Conservation (phyloP, 768 basidiomycete species). For the Kwoniella heveanensis region DNA sequence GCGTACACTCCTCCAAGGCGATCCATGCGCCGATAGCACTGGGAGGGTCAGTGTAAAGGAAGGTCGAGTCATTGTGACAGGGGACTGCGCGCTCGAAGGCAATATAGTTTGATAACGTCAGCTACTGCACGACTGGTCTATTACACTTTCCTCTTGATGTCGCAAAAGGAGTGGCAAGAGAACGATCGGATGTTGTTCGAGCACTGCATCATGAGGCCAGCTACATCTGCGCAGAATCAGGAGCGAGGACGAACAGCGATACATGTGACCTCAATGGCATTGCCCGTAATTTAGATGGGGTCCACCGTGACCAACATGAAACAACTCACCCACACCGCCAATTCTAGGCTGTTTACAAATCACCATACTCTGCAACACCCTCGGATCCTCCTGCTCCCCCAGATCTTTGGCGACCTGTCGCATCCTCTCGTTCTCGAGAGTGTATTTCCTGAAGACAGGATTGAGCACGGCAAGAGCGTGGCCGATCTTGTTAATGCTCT, state of each 20-base stretch:
- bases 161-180: too few species aligned
- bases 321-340: constrained; percentile 76
- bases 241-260: too few species aligned
- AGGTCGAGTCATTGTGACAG: constrained; percentile 85
- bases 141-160: too few species aligned
- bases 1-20: constrained; percentile 83
- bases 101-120: too few species aligned
- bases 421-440: constrained; percentile 75
- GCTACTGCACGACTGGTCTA: too few species aligned
- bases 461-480: constrained; percentile 81
- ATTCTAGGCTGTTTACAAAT: constrained; percentile 94
- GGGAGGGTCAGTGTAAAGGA: constrained; percentile 86
- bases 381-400: constrained; percentile 77
- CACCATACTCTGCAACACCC: constrained; percentile 89
- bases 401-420: constrained; percentile 73
- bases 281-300: too few species aligned
- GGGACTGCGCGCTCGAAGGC: constrained; percentile 70
- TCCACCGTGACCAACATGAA: neutral
- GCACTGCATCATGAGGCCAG: too few species aligned
- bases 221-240: too few species aligned
- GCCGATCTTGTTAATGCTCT: constrained; percentile 84
- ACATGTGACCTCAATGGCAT: too few species aligned
- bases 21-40: constrained; percentile 97
- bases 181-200: too few species aligned
- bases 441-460: constrained; percentile 74